Conservation (phyloP, 2,329 filamentous ascomycete genomes). For the Arthrobotrys iridis region DNA sequence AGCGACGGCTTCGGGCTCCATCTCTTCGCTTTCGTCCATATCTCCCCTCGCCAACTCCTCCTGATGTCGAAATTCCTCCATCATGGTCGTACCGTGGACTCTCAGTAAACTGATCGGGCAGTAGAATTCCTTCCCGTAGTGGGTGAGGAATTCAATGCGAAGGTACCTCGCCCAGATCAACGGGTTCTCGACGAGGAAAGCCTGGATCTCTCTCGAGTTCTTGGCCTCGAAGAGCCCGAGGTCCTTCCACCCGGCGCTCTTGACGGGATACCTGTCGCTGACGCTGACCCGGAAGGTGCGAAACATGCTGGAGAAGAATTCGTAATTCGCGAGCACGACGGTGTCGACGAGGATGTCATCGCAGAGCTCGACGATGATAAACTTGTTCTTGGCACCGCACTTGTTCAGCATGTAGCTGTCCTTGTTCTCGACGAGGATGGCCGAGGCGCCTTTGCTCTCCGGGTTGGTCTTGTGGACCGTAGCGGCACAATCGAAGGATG, state of each 20-base stretch:
- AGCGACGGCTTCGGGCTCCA: constrained; percentile 60
- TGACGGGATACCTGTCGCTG: constrained; percentile 92
- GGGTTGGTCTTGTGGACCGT: constrained; percentile 89
- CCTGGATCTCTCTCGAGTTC: constrained; percentile 92
- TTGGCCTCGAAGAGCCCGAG: constrained; percentile 88
- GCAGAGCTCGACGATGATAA: constrained; percentile 91
- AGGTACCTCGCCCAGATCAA: constrained; percentile 96
- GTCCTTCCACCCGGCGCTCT: constrained; percentile 88
- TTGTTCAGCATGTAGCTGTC: constrained; percentile 98
- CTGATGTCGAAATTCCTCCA: constrained; percentile 92
- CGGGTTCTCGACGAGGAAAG: constrained; percentile 92
- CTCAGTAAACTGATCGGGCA: constrained; percentile 90
- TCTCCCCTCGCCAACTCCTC: constrained; percentile 72
- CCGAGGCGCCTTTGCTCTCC: constrained; percentile 85
- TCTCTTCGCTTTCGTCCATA: constrained; percentile 69
- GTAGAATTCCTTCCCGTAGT: constrained; percentile 97
- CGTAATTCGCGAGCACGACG: constrained; percentile 95
- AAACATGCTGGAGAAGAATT: constrained; percentile 98
- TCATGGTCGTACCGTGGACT: constrained; percentile 91
- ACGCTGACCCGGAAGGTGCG: constrained; percentile 90
- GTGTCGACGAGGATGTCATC: constrained; percentile 89
- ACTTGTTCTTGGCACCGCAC: constrained; percentile 87
- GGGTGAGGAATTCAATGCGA: constrained; percentile 87
- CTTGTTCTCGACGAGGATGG: constrained; percentile 94
- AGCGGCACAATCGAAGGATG: constrained; percentile 95